Base-by-base conservation (phyloP, 202 grass and related monocot species). In the Schoenoplectus tabernaemontani region DNA sequence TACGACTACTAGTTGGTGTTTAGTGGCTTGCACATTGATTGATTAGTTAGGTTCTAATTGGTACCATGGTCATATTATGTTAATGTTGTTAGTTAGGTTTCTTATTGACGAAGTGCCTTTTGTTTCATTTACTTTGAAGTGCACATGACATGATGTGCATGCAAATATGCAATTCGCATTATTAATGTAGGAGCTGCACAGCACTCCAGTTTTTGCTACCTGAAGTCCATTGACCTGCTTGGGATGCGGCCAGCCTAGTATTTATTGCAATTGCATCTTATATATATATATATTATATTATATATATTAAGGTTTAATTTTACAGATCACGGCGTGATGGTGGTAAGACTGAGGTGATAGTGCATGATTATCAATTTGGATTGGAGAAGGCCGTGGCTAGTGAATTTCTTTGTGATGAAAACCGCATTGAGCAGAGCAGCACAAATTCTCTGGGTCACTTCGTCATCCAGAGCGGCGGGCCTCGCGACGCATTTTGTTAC, bases 401-500 rank as follows among this genome's bases (percentile, higher is more conserved):
- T 82, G 92, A 99, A 81, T 99, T 99, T 79, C 88, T 99, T 34
- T 99, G 96, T 74, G 77, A 84, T 22, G 90, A 99, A 78, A 99
- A 99, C 60, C 86, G 78, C 33, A 86, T 86, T 32, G 59, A 59
- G 30, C 83, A 78, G 36, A 83, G 78, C 53, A 81, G 84, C 80
- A 96, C 92, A 0, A 47, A 76, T 10, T 84, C 83, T 70, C 71
- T 99, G 2, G 96, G 57, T 0, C 96, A 99, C 54, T 99, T 80
- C 86, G 17, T 92, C 3, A 64, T 99, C 68, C 87, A 23, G 15
- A 53, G 63, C 13, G 83, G 54, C 54, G 46, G 42, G 12, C 77
- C 15, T 63, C 64, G 82, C 26, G 91, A 88, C 16, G 86, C 64
- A 0, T 99, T 99, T 85, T 99, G 96, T 87, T 4, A 64, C 78